These are phyloP conservation scores for Diplodia intermedia DNA, from an alignment of 2,329 filamentous ascomycete species.

Conservation along the genomic window DNA sequence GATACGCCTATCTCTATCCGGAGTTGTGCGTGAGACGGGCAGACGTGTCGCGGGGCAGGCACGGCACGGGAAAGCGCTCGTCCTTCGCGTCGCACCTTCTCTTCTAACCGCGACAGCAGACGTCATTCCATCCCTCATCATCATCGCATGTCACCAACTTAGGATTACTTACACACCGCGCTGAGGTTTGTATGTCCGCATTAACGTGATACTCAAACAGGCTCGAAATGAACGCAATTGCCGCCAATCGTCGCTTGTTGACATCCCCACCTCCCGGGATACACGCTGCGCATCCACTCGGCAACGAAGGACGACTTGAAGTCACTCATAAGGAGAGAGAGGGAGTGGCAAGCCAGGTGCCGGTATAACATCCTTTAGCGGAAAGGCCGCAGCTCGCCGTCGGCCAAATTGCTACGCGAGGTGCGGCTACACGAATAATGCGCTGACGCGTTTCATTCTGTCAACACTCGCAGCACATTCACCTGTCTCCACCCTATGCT, in stretches of 20 bases:
- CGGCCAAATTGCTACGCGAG: background rate
- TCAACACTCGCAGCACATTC: background rate
- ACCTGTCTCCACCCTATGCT: background rate
- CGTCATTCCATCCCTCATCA: background rate
- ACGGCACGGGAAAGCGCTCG: constrained; percentile 7
- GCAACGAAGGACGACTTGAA: no score
- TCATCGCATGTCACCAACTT: no score
- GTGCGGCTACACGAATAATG: background rate
- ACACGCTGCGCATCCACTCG: no score
- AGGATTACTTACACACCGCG: no score
- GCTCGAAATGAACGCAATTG: no score
- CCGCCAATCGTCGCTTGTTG: no score
- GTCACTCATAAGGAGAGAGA: no score
- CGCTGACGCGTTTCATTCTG: constrained; percentile 8
- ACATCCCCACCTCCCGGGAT: no score
- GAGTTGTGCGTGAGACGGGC: background rate
- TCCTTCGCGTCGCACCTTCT: background rate
- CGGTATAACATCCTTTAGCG: background rate
- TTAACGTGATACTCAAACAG: no score
- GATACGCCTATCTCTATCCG: constrained; percentile 17
- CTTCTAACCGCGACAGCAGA: background rate
- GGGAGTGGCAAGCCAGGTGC: no score
- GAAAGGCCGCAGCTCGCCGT: background rate
- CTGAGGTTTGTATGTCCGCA: no score
- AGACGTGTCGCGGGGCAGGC: background rate